These are phyloP conservation scores for Oryza australiensis DNA, from an alignment of 176 grass and related monocot species.

Conservation along the genomic window DNA sequence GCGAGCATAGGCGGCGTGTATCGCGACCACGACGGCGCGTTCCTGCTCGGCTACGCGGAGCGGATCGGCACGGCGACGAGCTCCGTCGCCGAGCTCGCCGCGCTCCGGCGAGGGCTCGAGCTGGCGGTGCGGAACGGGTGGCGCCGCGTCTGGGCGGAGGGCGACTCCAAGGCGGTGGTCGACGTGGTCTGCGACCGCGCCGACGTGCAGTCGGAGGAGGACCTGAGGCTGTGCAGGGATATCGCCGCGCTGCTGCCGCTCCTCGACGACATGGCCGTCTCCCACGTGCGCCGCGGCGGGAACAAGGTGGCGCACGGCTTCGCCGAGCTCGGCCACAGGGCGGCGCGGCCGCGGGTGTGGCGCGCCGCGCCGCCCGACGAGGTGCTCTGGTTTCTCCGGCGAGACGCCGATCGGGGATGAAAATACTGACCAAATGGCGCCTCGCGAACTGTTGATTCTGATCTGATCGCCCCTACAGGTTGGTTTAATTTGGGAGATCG, in stretches of 20 bases:
- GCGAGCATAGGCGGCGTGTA: constrained; percentile 87
- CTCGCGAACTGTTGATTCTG: too few relatives aligned
- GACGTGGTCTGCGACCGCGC: constrained; percentile 26
- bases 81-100: constrained; percentile 59
- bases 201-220: constrained; percentile 19
- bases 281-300: constrained; percentile 54
- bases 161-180: constrained; percentile 52
- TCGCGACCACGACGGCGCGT: constrained; percentile 67
- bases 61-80: constrained; percentile 57
- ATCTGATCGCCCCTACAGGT: background rate
- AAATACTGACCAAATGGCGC: background rate
- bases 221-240: constrained; percentile 35
- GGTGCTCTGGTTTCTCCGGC: constrained; percentile 32
- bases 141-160: constrained; percentile 54
- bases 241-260: constrained; percentile 40
- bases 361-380: constrained; percentile 47
- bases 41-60: constrained; percentile 78
- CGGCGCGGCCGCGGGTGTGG: constrained; percentile 42
- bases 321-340: constrained; percentile 48
- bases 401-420: constrained; percentile 32
- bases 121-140: constrained; percentile 59
- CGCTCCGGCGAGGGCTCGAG: constrained; percentile 57
- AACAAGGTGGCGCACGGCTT: constrained; percentile 69
- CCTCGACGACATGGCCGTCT: constrained; percentile 37
- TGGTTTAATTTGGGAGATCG: background rate